A percentile compares a stretch with the other conserved stretches of the same genome.
These are phyloP conservation scores for Populus hybrid DNA, from an alignment of 441 rosid genomes.

Conservation along the genomic window DNA sequence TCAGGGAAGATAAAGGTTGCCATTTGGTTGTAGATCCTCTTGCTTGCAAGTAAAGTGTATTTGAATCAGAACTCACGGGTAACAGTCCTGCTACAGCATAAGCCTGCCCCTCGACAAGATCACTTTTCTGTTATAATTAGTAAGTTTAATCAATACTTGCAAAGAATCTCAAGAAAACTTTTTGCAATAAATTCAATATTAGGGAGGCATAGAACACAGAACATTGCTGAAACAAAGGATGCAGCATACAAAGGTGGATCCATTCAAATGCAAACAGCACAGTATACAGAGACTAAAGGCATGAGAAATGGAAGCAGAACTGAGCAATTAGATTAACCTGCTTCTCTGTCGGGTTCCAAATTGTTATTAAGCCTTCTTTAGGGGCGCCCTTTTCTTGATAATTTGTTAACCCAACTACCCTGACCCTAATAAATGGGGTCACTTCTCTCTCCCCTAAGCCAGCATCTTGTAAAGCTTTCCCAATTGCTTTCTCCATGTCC, in stretches of 20 bases:
- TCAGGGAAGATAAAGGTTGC: constrained; percentile 40
- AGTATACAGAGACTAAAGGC: neutral
- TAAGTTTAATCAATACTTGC: neutral
- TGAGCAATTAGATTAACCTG: constrained; percentile 50
- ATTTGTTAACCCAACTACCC: constrained; percentile 70
- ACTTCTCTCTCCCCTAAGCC: constrained; percentile 77
- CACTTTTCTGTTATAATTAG: constrained; percentile 43
- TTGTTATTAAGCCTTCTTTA: constrained; percentile 76
- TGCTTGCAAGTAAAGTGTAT: constrained; percentile 77
- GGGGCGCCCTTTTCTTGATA: constrained; percentile 32
- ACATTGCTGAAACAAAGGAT: neutral
- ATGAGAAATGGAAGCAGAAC: constrained; percentile 12
- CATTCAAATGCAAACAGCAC: neutral
- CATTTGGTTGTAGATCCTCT: constrained; percentile 67
- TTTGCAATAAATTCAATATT: neutral
- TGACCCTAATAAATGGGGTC: constrained; percentile 79
- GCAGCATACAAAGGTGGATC: neutral
- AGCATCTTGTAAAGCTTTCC: constrained; percentile 66
- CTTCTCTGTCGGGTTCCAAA: constrained; percentile 92
- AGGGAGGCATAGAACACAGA: neutral
- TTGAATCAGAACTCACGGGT: constrained; percentile 59
- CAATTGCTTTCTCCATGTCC: constrained; percentile 60
- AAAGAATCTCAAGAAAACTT: neutral
- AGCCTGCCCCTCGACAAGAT: constrained; percentile 88
- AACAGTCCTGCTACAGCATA: constrained; percentile 60